Evolutionary conservation across 2,329 filamentous ascomycete genomes (phyloP).

Genomic region (Fusarium sp.): DNA sequence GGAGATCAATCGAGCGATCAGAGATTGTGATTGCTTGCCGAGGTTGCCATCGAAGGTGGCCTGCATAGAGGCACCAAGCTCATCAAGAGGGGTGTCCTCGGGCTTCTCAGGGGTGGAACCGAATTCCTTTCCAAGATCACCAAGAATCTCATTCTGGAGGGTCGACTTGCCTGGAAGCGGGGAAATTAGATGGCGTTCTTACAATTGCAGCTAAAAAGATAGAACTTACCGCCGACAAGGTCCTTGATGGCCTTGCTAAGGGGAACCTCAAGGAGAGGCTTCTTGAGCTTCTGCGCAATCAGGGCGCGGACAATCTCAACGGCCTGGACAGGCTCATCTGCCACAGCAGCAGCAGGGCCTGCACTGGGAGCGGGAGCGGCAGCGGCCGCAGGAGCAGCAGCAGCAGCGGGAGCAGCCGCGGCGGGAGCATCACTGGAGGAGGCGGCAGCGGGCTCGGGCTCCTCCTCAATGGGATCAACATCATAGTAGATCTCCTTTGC

Average conservation of each 20-base stretch:
- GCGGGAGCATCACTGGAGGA: slow-evolving; percentile 61
- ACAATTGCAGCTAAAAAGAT: background rate
- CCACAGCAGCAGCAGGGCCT: slow-evolving; percentile 87
- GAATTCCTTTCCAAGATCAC: slow-evolving; percentile 98
- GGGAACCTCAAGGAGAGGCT: slow-evolving; percentile 87
- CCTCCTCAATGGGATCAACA: slow-evolving; percentile 93
- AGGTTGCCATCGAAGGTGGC: slow-evolving; percentile 98
- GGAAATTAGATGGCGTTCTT: slow-evolving; percentile 21
- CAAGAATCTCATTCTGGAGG: slow-evolving; percentile 97
- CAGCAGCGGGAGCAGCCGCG: slow-evolving; percentile 64
- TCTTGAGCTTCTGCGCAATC: slow-evolving; percentile 98
- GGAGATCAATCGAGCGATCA: slow-evolving; percentile 94
- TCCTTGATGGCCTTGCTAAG: slow-evolving; percentile 98
- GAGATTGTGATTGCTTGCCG: slow-evolving; percentile 93
- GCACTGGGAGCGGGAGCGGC: slow-evolving; percentile 74
- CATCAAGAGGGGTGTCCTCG: slow-evolving; percentile 95
- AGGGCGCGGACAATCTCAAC: slow-evolving; percentile 90
- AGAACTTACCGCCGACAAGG: slow-evolving; percentile 86
- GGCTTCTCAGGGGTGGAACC: slow-evolving; percentile 98
- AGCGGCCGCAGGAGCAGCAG: slow-evolving; percentile 66
- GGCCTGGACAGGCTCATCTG: slow-evolving; percentile 88
- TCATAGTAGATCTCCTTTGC: slow-evolving; percentile 99
- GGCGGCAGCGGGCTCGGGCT: slow-evolving; percentile 73
- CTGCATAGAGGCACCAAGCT: slow-evolving; percentile 95
- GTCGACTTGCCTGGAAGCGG: slow-evolving; percentile 86